phyloP scores from a whole-genome alignment of 1,284 basidiomycete species.

The Cryptococcus jaspeensis region DNA sequence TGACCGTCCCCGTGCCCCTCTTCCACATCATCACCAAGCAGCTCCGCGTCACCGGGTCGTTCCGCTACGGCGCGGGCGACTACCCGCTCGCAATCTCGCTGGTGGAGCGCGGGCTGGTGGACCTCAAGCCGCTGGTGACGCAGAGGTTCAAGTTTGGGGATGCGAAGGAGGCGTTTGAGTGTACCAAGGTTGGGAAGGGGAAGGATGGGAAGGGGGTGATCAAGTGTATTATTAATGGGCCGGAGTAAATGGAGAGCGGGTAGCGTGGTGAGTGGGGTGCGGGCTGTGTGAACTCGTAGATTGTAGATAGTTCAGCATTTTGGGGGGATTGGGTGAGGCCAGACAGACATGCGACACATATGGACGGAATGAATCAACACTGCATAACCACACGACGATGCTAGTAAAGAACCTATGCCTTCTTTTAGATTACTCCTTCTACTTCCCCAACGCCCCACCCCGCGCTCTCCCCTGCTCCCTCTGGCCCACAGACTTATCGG shows the following conservation, averaged over 20 bases:
- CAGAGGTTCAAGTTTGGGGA: slow-evolving; percentile 60
- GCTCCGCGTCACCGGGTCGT: slow-evolving; percentile 46
- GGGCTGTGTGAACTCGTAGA: too few relatives aligned
- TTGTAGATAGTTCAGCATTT: too few relatives aligned
- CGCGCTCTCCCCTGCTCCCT: background rate
- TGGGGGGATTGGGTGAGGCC: too few relatives aligned
- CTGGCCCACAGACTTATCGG: slow-evolving; percentile 12
- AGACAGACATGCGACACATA: too few relatives aligned
- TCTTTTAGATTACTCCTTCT: too few relatives aligned
- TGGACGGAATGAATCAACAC: too few relatives aligned
- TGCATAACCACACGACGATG: too few relatives aligned
- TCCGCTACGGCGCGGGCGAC: slow-evolving; percentile 52
- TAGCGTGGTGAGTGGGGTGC: too few relatives aligned
- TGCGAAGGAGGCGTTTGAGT: slow-evolving; percentile 57
- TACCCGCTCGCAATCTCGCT: slow-evolving; percentile 58
- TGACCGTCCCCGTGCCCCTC: slow-evolving; percentile 44
- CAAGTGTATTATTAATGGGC: slow-evolving; percentile 50
- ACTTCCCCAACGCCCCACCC: too few relatives aligned
- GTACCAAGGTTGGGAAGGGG: slow-evolving; percentile 66
- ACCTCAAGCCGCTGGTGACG: slow-evolving; percentile 57
- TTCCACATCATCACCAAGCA: slow-evolving; percentile 48
- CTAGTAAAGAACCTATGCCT: too few relatives aligned
- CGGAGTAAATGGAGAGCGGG: slow-evolving; percentile 29
- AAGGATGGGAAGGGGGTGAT: slow-evolving; percentile 55
- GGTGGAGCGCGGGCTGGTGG: slow-evolving; percentile 56